A percentile compares a stretch with the other conserved stretches of the same genome.
Evolutionary conservation across 164 flowering plant species (phyloP).

Genomic region (Warburgia ugandensis): DNA sequence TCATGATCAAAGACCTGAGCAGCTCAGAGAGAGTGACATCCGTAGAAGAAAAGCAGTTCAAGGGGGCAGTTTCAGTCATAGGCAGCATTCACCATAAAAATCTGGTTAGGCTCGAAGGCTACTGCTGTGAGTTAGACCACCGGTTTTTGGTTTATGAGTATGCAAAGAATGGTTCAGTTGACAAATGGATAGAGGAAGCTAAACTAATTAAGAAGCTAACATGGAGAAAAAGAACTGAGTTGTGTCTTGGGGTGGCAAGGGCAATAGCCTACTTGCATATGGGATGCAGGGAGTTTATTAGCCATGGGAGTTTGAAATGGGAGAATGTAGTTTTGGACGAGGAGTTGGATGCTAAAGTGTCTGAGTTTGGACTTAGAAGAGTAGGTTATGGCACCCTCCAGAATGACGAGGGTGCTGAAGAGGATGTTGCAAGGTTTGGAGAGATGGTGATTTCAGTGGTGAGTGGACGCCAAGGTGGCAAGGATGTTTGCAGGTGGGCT

Average conservation of each 20-base stretch:
- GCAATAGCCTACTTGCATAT: slow-evolving; percentile 59
- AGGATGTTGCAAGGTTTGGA: slow-evolving; percentile 55
- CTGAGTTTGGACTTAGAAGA: slow-evolving; percentile 41
- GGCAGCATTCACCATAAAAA: slow-evolving; percentile 62
- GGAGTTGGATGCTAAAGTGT: slow-evolving; percentile 45
- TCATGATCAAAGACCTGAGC: slow-evolving; percentile 37
- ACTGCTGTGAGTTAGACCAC: slow-evolving; percentile 47
- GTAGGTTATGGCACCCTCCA: slow-evolving; percentile 5
- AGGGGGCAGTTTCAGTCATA: slow-evolving; percentile 29
- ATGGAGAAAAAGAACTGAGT: slow-evolving; percentile 51
- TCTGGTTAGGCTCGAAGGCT: slow-evolving; percentile 54
- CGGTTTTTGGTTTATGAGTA: slow-evolving; percentile 55
- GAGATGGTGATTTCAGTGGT: slow-evolving; percentile 38
- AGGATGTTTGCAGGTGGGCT: slow-evolving; percentile 27
- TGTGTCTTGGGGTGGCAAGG: slow-evolving; percentile 49
- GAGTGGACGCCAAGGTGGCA: slow-evolving; percentile 23
- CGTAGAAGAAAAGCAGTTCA: slow-evolving; percentile 44
- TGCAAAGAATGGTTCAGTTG: slow-evolving; percentile 47
- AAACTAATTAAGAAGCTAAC: slow-evolving; percentile 32
- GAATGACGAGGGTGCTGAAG: slow-evolving; percentile 24
- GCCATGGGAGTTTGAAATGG: slow-evolving; percentile 65
- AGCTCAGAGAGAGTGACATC: slow-evolving; percentile 2
- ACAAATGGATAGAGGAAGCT: slow-evolving; percentile 34
- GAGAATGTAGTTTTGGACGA: slow-evolving; percentile 55
- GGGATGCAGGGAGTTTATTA: slow-evolving; percentile 53